Conservation (phyloP, 257 asterid genomes). For the Solanum chmielewskii region DNA sequence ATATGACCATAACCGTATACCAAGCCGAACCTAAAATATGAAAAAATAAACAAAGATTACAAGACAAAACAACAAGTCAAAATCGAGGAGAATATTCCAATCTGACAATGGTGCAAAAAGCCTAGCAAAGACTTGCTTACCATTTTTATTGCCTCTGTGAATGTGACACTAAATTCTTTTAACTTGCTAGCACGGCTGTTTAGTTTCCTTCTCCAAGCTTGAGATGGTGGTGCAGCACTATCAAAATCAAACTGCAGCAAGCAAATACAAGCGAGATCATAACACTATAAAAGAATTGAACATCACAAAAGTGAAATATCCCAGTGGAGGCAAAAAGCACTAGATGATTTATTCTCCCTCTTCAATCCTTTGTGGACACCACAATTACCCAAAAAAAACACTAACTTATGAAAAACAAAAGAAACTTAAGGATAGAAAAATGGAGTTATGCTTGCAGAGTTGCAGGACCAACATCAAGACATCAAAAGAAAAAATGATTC, state of each 20-base stretch:
- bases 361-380: not conserved
- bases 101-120: not conserved
- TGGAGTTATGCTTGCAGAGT: not conserved
- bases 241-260: conserved; percentile 69
- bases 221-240: conserved; percentile 86
- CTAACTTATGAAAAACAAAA: not conserved
- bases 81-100: not conserved
- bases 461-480: not conserved
- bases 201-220: conserved; percentile 93
- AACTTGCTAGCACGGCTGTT: conserved; percentile 77
- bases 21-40: conserved; percentile 65
- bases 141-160: conserved; percentile 89
- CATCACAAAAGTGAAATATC: not conserved
- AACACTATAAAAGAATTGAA: not conserved
- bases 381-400: not conserved
- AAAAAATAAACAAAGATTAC: not conserved
- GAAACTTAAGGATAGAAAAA: not conserved
- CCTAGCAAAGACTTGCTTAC: conserved; percentile 17
- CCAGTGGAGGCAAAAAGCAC: not conserved
- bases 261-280: conserved; percentile 2
- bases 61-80: conserved; percentile 4
- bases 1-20: conserved; percentile 83
- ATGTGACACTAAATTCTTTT: conserved; percentile 89
- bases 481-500: not conserved
- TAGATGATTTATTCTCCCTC: not conserved